Base-by-base conservation (phyloP, 164 flowering plant genomes). In the Magnolia sinica region DNA sequence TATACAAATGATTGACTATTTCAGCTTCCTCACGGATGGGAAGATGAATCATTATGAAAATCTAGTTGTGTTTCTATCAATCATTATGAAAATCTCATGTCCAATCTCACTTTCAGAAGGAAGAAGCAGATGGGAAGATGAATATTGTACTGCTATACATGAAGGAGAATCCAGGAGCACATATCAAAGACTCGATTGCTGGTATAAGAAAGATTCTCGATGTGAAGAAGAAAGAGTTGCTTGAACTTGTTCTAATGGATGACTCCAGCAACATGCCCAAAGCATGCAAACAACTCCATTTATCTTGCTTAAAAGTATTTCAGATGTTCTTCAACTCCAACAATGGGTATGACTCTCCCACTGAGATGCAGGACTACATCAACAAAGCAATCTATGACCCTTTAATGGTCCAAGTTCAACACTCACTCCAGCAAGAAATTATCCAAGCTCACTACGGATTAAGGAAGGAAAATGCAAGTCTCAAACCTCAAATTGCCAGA, bases 271-370 rank as follows among this genome's bases (percentile, higher is more conserved):
- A 11, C 10, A 27, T 77, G 75, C 70, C 64, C 66, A 73, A 64
- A 74, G 7, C 76, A 71, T 79, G 73, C 79, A 86, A 73, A 64
- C 68, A 74, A 0, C 71, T 83, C 31, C 85, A 84, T 72, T 70
- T 87, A 5, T 59, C 76, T 4, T 67, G 80, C 29, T 16, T 83
- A 55, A 87, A 83, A 77, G 81, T 74, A 19, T 87, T 87, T 58
- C 80, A 85, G 31, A 86, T 87, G 90, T 87, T 87, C 68, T 87
- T 79, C 76, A 75, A 85, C 79, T 77, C 83, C 0, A n/a, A 52
- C 64, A 87, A 87, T 68, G 50, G 77, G 52, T 86, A 65, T 23
- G 86, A 87, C 68, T 79, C 84, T 3, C 58, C 82, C 4, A 78
- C 83, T 0, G 78, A 68, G 27, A n/a, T 87, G 73, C 59, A 83